Evolutionary conservation across 2,329 filamentous ascomycete species (phyloP), one percentile per base, ranked within the genome.

Genomic region (Fusarium anguioides): DNA sequence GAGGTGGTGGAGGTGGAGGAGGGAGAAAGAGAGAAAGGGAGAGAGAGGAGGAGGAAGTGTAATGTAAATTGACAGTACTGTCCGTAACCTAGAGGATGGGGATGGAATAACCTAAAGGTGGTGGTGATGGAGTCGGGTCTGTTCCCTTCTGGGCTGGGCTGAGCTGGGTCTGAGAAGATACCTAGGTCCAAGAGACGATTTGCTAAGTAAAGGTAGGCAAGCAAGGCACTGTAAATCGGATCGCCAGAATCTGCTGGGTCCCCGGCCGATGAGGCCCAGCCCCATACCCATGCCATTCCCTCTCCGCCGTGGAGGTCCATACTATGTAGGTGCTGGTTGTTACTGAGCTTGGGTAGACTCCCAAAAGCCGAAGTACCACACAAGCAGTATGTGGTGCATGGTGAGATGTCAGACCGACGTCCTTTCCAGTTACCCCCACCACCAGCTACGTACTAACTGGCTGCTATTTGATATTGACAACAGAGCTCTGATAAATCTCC

Each of bases 91-190:
- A 57, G 39, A 63, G 46, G 58, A 63, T 58, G 50, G 60, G 50
- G 54, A 23, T 56, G 36, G 50, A 33, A 60, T 61, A 63, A 63
- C 60, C 60, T 39, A 64, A 55, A 63, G 58, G 39, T 60, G 40
- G 67, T 74, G 66, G 70, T 75, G 71, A 72, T 73, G 73, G 64
- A 71, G 69, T 71, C 71, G 64, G 70, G 69, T 71, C 71, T 72
- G 71, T 73, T 63, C 42, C 46, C 33, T 40, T 49, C n/a, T 49
- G 33, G 44, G 18, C 35, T 44, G 11, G 40, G 24, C 47, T 51
- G 48, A 15, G 21, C 39, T 42, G 23, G 23, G 26, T 18, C 17
- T 48, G 45, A 21, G 18, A 17, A 15, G 29, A 10, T 24, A 17
- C 8, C 9, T 12, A 26, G 21, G 23, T 40, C 33, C 46, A 60